Base-by-base conservation (phyloP, 352 stramenopile species). In the Phytophthora podocarpi region DNA sequence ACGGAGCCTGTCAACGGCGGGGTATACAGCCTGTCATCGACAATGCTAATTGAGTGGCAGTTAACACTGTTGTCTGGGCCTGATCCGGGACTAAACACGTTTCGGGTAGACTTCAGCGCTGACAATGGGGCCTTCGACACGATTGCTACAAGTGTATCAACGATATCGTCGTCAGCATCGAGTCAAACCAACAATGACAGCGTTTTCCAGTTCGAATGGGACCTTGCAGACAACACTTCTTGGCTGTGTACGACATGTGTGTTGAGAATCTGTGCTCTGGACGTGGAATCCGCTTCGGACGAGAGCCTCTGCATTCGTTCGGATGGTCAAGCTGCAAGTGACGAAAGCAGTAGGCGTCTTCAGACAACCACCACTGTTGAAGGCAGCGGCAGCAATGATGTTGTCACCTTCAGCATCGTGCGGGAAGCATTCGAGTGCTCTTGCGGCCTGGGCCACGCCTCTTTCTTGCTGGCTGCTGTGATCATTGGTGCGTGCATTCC, bases 341-440 rank as follows among this genome's bases (percentile, higher is more conserved):
- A 18, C n/a, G 26, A 28, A 12, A 66, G 32, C 21, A 45, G 2
- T 13, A 32, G 62, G 21, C 62, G 55, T 39, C 59, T 64, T 15
- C 49, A 69, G 21, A 61, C 60, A n/a, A n/a, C n/a, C 2, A 51
- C 39, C 10, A 60, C 42, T 3, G 48, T 49, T 1, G 42, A 59
- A 11, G 24, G 27, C n/a, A 58, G 55, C 32, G 23, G 40, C 24
- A 64, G 26, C 24, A 46, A 46, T 32, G 42, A 68, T 8, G 65
- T 80, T 39, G n/a, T n/a, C n/a, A 80, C 59, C 16, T 86, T 84
- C 50, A 65, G 55, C n/a, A 87, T 87, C 42, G 78, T 85, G 23
- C 65, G 56, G 18, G 76, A 87, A 53, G 65, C 76, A 28, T 34
- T 83, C 16, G 51, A 72, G 59, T 89, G 80, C 27, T 55, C 73